phyloP scores from a whole-genome alignment of 2,329 filamentous ascomycete species.

The Ceratocystis alfenasii region DNA sequence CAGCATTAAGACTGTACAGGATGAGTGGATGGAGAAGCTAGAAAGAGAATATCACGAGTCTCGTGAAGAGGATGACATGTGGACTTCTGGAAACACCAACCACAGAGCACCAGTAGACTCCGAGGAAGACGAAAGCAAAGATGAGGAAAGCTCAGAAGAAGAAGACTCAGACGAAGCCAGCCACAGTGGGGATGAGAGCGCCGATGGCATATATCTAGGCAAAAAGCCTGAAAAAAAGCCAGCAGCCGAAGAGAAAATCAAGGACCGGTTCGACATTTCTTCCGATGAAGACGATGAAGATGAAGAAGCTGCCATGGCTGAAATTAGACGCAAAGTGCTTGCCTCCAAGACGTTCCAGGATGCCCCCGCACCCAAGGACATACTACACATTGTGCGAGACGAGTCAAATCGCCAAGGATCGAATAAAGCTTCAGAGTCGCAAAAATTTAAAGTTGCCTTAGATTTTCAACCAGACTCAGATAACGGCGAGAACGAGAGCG shows the following conservation, averaged over 20 bases:
- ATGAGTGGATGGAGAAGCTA: conserved; percentile 77
- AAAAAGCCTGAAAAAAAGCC: conserved; percentile 35
- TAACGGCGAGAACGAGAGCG: conserved; percentile 33
- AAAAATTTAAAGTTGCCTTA: conserved; percentile 40
- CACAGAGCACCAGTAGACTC: conserved; percentile 42
- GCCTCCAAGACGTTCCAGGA: conserved; percentile 72
- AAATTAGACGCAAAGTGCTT: conserved; percentile 78
- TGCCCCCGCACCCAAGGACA: conserved; percentile 30
- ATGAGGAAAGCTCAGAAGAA: conserved; percentile 39
- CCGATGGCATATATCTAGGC: conserved; percentile 50
- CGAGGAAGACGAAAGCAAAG: conserved; percentile 44
- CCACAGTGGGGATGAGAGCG: conserved; percentile 35
- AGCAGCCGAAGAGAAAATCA: conserved; percentile 29
- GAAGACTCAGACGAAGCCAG: conserved; percentile 37
- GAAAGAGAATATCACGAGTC: conserved; percentile 81
- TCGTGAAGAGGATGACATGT: conserved; percentile 64
- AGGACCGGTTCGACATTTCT: conserved; percentile 64
- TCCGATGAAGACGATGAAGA: conserved; percentile 77
- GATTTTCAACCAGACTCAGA: conserved; percentile 56
- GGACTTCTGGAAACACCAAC: conserved; percentile 86
- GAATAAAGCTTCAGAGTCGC: conserved; percentile 40
- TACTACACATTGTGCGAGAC: conserved; percentile 30
- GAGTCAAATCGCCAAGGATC: conserved; percentile 9
- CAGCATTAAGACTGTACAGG: conserved; percentile 71
- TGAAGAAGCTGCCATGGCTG: conserved; percentile 78